Evolutionary conservation across 352 stramenopile species (phyloP).

Genomic region (Globisporangium sylvaticum): DNA sequence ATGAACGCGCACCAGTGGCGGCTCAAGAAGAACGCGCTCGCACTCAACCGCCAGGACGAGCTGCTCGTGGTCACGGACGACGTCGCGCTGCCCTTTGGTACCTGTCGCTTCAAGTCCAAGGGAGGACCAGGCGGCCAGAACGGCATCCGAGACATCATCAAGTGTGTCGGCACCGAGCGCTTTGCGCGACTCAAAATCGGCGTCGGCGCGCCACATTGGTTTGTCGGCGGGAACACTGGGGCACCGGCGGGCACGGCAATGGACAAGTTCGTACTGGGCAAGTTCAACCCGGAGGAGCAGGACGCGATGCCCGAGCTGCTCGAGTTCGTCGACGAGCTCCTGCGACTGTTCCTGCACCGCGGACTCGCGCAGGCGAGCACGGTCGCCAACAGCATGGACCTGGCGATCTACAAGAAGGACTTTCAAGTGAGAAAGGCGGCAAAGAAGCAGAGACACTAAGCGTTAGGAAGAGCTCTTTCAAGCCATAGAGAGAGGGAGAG

Average conservation of each 20-base stretch:
- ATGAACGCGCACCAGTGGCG: slow-evolving; percentile 80
- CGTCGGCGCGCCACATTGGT: slow-evolving; percentile 76
- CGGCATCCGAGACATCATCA: slow-evolving; percentile 81
- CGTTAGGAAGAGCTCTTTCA: neutral
- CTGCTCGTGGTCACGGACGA: slow-evolving; percentile 82
- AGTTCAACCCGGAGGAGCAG: slow-evolving; percentile 77
- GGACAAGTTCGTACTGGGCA: slow-evolving; percentile 76
- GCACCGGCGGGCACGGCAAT: slow-evolving; percentile 75
- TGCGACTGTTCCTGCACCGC: slow-evolving; percentile 79
- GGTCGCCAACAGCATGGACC: slow-evolving; percentile 78
- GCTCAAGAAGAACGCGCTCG: slow-evolving; percentile 80
- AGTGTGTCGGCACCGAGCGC: slow-evolving; percentile 72
- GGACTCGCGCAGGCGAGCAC: slow-evolving; percentile 65
- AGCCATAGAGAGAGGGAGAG: neutral
- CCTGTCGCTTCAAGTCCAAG: slow-evolving; percentile 78
- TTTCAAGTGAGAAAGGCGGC: slow-evolving; percentile 15
- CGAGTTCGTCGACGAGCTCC: slow-evolving; percentile 66
- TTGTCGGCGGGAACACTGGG: slow-evolving; percentile 54
- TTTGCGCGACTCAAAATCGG: slow-evolving; percentile 84
- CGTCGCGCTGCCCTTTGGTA: slow-evolving; percentile 76
- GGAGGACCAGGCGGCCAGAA: slow-evolving; percentile 79
- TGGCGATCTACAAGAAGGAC: slow-evolving; percentile 44
- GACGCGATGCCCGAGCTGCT: slow-evolving; percentile 63
- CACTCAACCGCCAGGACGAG: slow-evolving; percentile 80
- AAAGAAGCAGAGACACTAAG: slow-evolving; percentile 20